Evolutionary conservation across 805 yeast species (phyloP).

Genomic region (Barnettozyma populi): DNA sequence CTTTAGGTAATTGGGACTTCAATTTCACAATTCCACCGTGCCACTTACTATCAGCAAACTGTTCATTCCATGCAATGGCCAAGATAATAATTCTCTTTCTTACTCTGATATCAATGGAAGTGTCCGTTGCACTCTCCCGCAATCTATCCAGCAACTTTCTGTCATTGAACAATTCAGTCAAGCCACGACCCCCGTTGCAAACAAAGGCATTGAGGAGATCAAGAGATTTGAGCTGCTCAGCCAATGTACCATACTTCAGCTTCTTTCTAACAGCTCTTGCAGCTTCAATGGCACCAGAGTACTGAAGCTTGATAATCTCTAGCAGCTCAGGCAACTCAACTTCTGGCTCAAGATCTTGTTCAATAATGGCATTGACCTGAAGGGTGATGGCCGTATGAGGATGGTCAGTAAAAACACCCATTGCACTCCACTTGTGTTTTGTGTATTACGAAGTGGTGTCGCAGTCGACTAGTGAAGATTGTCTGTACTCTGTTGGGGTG

Average conservation of each 20-base stretch:
- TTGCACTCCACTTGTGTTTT: slow-evolving; percentile 13
- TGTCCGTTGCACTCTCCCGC: slow-evolving; percentile 39
- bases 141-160: slow-evolving; percentile 61
- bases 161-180: slow-evolving; percentile 53
- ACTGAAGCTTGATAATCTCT: slow-evolving; percentile 29
- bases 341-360: slow-evolving; percentile 28
- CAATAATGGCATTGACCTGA: slow-evolving; percentile 47
- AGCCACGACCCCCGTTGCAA: slow-evolving; percentile 42
- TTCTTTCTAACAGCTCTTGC: slow-evolving; percentile 88
- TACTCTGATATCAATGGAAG: slow-evolving; percentile 41
- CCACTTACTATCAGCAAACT: slow-evolving; percentile 43
- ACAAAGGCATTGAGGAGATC: slow-evolving; percentile 55
- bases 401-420: slow-evolving; percentile 55
- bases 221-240: slow-evolving; percentile 65
- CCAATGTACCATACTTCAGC: slow-evolving; percentile 69
- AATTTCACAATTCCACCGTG: slow-evolving; percentile 45
- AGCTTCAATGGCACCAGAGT: slow-evolving; percentile 57
- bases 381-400: slow-evolving; percentile 69
- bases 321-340: slow-evolving; percentile 31
- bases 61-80: slow-evolving; percentile 63
- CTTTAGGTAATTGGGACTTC: slow-evolving; percentile 39
- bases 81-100: slow-evolving; percentile 43
- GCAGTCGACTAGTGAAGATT: not conserved
- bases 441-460: not conserved
- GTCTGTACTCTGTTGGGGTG: not conserved